A percentile compares a stretch with the other conserved stretches of the same genome.
phyloP scores from a whole-genome alignment of 768 basidiomycete species.

The Lactarius vividus region DNA sequence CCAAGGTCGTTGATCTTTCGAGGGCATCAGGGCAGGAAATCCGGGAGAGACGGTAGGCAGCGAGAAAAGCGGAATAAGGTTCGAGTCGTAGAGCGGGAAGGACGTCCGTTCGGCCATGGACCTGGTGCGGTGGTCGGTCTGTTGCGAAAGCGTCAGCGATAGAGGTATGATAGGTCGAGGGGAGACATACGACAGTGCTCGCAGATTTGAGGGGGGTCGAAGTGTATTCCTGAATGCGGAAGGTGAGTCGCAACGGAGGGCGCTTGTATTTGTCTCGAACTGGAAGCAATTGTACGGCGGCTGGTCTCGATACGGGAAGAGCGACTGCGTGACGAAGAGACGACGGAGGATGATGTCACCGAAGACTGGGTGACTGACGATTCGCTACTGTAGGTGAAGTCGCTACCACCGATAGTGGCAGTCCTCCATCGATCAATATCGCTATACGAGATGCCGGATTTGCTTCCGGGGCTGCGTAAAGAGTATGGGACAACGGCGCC shows the following conservation, averaged over 20 bases:
- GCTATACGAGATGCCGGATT: constrained; percentile 21
- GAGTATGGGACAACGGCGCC: constrained; percentile 18
- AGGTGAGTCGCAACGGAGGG: constrained; percentile 6
- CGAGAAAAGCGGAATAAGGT: constrained; percentile 27
- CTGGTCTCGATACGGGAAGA: constrained; percentile 15
- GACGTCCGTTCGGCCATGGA: constrained; percentile 28
- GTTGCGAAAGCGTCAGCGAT: background rate
- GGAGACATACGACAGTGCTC: constrained; percentile 18
- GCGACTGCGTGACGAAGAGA: constrained; percentile 14
- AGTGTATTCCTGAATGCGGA: constrained; percentile 5
- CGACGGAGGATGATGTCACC: constrained; percentile 15
- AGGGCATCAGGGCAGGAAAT: constrained; percentile 21
- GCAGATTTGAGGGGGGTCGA: constrained; percentile 15
- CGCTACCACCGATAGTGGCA: constrained; percentile 15
- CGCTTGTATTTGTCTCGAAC: constrained; percentile 1
- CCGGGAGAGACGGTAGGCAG: constrained; percentile 26
- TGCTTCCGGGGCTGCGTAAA: constrained; percentile 13
- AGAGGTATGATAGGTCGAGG: background rate
- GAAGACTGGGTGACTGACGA: constrained; percentile 24
- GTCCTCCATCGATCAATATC: constrained; percentile 22
- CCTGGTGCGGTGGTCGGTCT: constrained; percentile 23
- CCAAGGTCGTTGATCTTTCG: constrained; percentile 12
- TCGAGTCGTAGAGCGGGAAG: constrained; percentile 29
- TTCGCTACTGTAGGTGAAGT: constrained; percentile 23
- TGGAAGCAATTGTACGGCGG: constrained; percentile 1